phyloP scores from a whole-genome alignment of 1,284 basidiomycete genomes.

The Agaricales sp. region DNA sequence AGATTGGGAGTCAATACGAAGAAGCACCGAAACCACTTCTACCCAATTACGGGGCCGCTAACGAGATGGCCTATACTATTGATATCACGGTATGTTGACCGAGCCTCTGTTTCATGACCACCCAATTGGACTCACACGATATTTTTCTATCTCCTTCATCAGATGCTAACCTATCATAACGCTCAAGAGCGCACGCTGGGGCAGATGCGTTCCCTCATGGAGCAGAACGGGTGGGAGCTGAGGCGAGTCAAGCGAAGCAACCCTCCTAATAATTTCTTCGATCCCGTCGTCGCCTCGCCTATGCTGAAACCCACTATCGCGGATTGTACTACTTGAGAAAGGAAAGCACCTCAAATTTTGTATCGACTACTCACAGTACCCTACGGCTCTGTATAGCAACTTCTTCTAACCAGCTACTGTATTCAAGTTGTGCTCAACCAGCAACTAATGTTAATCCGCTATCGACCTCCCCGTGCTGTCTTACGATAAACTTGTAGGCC shows the following conservation, averaged over 20 bases:
- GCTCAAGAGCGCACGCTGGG: constrained; percentile 1
- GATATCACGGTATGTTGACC: background rate
- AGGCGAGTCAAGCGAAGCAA: constrained; percentile 1
- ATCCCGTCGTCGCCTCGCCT: background rate
- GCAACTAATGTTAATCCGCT: too few relatives aligned
- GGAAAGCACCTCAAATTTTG: too few relatives aligned
- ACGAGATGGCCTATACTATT: constrained; percentile 1
- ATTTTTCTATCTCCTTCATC: too few relatives aligned
- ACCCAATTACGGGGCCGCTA: background rate
- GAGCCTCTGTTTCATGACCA: too few relatives aligned
- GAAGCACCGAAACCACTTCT: background rate
- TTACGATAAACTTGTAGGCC: too few relatives aligned
- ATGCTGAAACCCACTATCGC: background rate
- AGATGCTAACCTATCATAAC: constrained; percentile 1
- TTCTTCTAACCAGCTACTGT: too few relatives aligned
- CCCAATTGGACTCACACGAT: too few relatives aligned
- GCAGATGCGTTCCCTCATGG: background rate
- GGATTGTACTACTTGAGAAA: too few relatives aligned
- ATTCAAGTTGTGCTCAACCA: too few relatives aligned
- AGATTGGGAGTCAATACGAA: background rate
- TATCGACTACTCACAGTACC: too few relatives aligned
- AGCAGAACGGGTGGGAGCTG: background rate
- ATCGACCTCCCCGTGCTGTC: too few relatives aligned
- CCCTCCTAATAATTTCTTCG: background rate
- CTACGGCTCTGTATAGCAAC: too few relatives aligned